A percentile compares a stretch with the other conserved stretches of the same genome.
These are phyloP conservation scores for Trichodelitschia bisporula DNA, from an alignment of 495 filamentous ascomycete species.

Conservation along the genomic window DNA sequence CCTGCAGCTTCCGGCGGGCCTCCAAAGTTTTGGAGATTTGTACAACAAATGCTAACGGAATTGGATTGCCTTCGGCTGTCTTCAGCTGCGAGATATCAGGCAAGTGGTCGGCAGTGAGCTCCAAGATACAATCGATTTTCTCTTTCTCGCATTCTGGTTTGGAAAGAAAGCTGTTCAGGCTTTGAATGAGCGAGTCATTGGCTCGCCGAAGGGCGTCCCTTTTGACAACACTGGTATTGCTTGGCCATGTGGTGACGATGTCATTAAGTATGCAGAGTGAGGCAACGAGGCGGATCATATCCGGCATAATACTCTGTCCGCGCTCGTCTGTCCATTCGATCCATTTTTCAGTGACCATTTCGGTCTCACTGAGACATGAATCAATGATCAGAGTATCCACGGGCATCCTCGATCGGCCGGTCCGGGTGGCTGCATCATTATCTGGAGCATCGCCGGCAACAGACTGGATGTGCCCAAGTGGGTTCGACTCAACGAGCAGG, in stretches of 20 bases:
- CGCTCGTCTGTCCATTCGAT: constrained; percentile 6
- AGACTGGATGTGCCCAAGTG: no score
- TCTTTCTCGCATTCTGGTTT: constrained; percentile 10
- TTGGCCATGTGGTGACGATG: constrained; percentile 7
- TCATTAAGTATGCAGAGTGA: constrained; percentile 9
- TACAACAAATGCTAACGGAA: constrained; percentile 2
- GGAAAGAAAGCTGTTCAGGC: constrained; percentile 9
- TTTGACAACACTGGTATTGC: no score
- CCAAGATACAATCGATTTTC: constrained; percentile 14
- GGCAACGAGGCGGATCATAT: constrained; percentile 13
- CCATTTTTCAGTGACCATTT: constrained; percentile 9
- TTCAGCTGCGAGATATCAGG: constrained; percentile 5
- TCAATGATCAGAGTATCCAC: constrained; percentile 10
- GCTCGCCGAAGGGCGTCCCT: constrained; percentile 5
- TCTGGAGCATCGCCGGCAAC: no score
- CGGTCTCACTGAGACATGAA: constrained; percentile 9
- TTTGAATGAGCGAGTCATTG: constrained; percentile 6
- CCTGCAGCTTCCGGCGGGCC: constrained; percentile 13
- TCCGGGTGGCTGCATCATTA: no score
- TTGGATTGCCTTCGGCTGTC: no score
- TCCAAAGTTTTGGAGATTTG: constrained; percentile 18
- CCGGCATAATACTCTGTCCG: constrained; percentile 11
- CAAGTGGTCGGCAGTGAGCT: constrained; percentile 4
- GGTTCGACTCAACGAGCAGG: no score
- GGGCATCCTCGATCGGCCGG: no score